phyloP scores from a whole-genome alignment of 371 early-diverging fungal species.

The Mucor indicus region DNA sequence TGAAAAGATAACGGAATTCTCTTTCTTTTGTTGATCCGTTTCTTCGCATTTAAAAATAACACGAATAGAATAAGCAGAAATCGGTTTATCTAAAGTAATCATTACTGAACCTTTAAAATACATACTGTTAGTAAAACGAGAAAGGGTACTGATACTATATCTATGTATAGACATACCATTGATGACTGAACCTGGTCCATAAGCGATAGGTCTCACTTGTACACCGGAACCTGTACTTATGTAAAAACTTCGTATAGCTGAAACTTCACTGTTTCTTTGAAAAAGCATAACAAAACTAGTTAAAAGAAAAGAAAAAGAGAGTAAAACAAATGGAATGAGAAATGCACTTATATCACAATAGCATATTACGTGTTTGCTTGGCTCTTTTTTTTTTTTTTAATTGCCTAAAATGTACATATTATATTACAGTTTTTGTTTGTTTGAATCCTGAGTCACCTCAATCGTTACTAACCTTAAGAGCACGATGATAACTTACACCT shows the following conservation, averaged over 20 bases:
- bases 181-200: constrained; percentile 41
- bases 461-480: too few relatives aligned
- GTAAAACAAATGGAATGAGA: too few relatives aligned
- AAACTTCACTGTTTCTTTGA: constrained; percentile 12
- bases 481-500: too few relatives aligned
- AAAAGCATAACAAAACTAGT: constrained; percentile 18
- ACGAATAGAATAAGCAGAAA: constrained; percentile 24
- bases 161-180: constrained; percentile 30
- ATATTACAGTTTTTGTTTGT: too few relatives aligned
- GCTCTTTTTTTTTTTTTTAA: too few relatives aligned
- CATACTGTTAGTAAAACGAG: too few relatives aligned
- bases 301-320: neutral
- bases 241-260: constrained; percentile 22
- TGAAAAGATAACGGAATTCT: constrained; percentile 19
- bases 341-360: too few relatives aligned
- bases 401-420: too few relatives aligned
- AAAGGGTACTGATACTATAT: too few relatives aligned
- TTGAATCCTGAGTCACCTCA: too few relatives aligned
- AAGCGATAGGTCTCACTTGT: constrained; percentile 33
- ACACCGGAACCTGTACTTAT: constrained; percentile 24
- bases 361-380: too few relatives aligned
- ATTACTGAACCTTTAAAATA: constrained; percentile 30
- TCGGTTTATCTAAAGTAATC: constrained; percentile 29
- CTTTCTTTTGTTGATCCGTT: constrained; percentile 5
- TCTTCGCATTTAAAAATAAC: constrained; percentile 37